Base-by-base conservation (phyloP, 306 rosid species). In the Comarum palustre region DNA sequence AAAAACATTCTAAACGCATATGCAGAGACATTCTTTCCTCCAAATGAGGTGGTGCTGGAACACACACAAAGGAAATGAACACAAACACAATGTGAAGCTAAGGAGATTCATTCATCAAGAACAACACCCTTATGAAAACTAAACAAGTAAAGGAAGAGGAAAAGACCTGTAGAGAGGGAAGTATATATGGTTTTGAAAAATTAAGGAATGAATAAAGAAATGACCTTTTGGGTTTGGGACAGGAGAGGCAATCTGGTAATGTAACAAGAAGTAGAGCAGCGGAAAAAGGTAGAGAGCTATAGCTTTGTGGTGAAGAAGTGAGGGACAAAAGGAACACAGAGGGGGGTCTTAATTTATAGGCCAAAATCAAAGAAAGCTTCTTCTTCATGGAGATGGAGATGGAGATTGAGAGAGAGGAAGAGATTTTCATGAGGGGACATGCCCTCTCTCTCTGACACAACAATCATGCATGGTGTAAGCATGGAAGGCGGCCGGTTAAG, bases 401-500 rank as follows among this genome's bases (percentile, higher is more conserved):
- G 42, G 16, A 64, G 41, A 58, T 39, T 39, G 65, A 45, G 48
- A 51, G 81, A 43, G 74, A 60, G 58, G 48, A 47, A 67, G 58
- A 57, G 74, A 66, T 17, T 58, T 70, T 79, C 83, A 74, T 74
- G 83, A 79, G 68, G 88, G 73, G 90, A 85, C 90, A 90, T 91
- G 87, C 89, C 88, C 63, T 41, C 87, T 86, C 78, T 83, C 84
- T 48, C 96, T 92, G 99, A 95, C 96, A 87, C 76, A 84, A 80
- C 97, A 95, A 95, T 95, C 99, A 92, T 95, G 92, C 87, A 87
- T 75, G 74, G 83, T 83, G 97, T 87, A 95, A 95, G 96, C 99
- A 92, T 86, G 96, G 96, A 95, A 92, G 99, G 92, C 99, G 99
- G 99, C 99, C 91, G 95, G 93, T 84, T 89, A 87, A 77, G 87